Base-by-base conservation (phyloP, 2,329 filamentous ascomycete species). In the Colletotrichum coccodes region DNA sequence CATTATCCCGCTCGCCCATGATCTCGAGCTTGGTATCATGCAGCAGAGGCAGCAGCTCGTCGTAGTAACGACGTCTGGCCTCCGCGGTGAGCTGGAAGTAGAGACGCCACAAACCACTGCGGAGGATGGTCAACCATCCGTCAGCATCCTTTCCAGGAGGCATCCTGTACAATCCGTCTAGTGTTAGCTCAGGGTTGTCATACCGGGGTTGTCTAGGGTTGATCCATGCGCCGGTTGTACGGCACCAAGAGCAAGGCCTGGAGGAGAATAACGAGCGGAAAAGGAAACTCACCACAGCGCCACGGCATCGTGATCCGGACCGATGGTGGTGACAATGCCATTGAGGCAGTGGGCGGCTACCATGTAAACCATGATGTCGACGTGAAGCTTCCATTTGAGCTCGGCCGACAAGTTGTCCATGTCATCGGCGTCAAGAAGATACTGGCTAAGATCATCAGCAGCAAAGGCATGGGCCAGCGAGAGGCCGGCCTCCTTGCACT, bases 391-490 rank as follows among this genome's bases (percentile, higher is more conserved):
- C 91, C 92, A 96, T 76, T 90, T 91, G 76, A 90, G 84, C 78
- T 93, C 88, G 75, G 89, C 85, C 54, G 89, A 86, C 80, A 87
- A 88, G 70, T 85, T 79, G 70, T 84, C 84, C 80, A 89, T 87
- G 77, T 94, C 92, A 68, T 91, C 89, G 52, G 90, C 89, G 75
- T 93, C 89, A 74, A 95, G 84, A 75, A 94, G 90, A 81, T 95
- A 96, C 78, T 88, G 86, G 70, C 90, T 90, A 71, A 94, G 87
- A 67, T 92, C 88, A 78, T 96, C 93, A 70, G 90, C 84, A 66
- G 88, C 90, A 82, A 97, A 96, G 71, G 93, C 91, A 77, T 94
- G 89, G 53, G 93, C 91, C 73, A 97, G 87, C 75, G 91, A 90
- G 40, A 87, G 82, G 30, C 90, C 92, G 36, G 92, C 93, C 77